Percentiles rank a stretch among this genome's conserved stretches.
phyloP scores from a whole-genome alignment of 805 yeast genomes.

The Candida montana region DNA sequence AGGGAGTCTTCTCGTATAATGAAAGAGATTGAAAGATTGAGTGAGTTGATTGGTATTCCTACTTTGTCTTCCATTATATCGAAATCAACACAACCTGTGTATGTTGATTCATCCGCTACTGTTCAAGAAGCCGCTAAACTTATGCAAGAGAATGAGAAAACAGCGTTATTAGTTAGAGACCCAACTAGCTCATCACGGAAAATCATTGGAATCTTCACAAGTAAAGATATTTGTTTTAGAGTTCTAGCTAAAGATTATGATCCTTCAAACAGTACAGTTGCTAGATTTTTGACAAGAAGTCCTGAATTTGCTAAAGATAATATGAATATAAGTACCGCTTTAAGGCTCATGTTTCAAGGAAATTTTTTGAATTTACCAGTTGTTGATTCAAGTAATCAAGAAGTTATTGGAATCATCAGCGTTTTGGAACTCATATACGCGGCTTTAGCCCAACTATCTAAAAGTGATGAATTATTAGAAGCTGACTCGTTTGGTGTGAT shows the following conservation, averaged over 20 bases:
- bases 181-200: conserved; percentile 26
- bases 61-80: conserved; percentile 26
- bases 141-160: conserved; percentile 33
- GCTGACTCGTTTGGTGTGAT: conserved; percentile 17
- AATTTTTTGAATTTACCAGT: conserved; percentile 41
- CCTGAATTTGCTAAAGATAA: conserved; percentile 40
- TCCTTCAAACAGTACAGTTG: conserved; percentile 33
- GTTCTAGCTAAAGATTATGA: conserved; percentile 34
- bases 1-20: conserved; percentile 22
- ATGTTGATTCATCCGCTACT: conserved; percentile 32
- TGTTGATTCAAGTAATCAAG: conserved; percentile 22
- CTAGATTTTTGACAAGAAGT: conserved; percentile 39
- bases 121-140: conserved; percentile 35
- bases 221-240: conserved; percentile 39
- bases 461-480: conserved; percentile 19
- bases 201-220: conserved; percentile 41
- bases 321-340: conserved; percentile 37
- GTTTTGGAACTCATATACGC: conserved; percentile 40
- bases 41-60: conserved; percentile 38
- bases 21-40: conserved; percentile 32
- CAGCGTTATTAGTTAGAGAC: conserved; percentile 38
- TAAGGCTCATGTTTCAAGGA: conserved; percentile 43
- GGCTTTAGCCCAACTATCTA: conserved; percentile 31
- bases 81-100: conserved; percentile 25
- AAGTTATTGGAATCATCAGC: conserved; percentile 37